phyloP scores from a whole-genome alignment of 2,329 filamentous ascomycete genomes.

The Monosporascus sp. region DNA sequence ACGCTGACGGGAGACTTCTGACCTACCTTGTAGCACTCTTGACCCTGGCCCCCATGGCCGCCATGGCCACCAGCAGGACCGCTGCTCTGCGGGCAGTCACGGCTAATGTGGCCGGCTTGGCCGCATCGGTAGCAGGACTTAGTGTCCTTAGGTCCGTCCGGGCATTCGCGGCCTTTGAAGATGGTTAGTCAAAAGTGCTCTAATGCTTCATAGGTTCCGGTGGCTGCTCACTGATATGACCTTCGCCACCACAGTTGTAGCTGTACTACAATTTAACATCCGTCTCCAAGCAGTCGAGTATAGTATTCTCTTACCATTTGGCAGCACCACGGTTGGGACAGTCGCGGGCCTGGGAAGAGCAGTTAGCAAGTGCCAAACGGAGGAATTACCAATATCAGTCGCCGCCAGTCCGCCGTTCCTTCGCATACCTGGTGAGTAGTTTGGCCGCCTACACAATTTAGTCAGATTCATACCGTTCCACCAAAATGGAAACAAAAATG shows the following conservation, averaged over 20 bases:
- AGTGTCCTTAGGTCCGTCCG: conserved; percentile 80
- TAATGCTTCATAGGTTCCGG: conserved; percentile 1
- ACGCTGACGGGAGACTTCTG: neutral
- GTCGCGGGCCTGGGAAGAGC: conserved; percentile 61
- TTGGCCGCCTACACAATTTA: conserved; percentile 56
- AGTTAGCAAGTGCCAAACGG: conserved; percentile 19
- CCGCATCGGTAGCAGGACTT: conserved; percentile 76
- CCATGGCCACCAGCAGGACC: conserved; percentile 40
- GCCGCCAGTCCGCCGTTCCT: conserved; percentile 13
- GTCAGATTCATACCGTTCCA: conserved; percentile 18
- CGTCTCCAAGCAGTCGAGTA: neutral
- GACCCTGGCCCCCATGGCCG: conserved; percentile 40
- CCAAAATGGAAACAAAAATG: conserved; percentile 16
- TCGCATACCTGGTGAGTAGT: conserved; percentile 66
- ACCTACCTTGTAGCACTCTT: conserved; percentile 83
- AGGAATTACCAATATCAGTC: conserved; percentile 7
- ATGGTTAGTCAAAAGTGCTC: conserved; percentile 14
- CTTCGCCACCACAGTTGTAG: conserved; percentile 46
- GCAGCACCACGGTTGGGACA: conserved; percentile 79
- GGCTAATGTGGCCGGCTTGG: conserved; percentile 82
- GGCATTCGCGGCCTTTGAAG: conserved; percentile 77
- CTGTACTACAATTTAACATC: conserved; percentile 10
- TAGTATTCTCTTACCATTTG: conserved; percentile 60
- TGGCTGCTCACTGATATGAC: conserved; percentile 67
- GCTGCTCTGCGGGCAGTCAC: conserved; percentile 65